A percentile compares a stretch with the other conserved stretches of the same genome.
These are phyloP conservation scores for Lepraria neglecta DNA, from an alignment of 495 filamentous ascomycete genomes.

Conservation along the genomic window DNA sequence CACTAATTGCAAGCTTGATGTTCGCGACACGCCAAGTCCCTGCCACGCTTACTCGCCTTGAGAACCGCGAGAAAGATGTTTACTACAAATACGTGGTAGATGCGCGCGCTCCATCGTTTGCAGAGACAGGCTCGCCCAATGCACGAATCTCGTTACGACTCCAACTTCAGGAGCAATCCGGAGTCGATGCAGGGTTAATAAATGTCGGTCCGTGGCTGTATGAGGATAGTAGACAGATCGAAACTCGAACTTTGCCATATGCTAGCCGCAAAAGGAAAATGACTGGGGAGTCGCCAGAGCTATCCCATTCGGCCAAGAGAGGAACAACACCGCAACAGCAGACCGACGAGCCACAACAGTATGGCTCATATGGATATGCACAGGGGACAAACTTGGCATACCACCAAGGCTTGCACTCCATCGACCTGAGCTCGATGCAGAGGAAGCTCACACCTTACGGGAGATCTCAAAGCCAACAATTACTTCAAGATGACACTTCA, in stretches of 20 bases:
- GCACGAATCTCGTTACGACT: conserved; percentile 68
- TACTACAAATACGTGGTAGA: conserved; percentile 64
- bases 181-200: conserved; percentile 53
- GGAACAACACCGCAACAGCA: conserved; percentile 38
- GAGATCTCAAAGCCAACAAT: conserved; percentile 18
- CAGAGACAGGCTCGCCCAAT: conserved; percentile 57
- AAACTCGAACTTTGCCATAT: conserved; percentile 26
- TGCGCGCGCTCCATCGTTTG: conserved; percentile 64
- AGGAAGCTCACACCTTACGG: conserved; percentile 19
- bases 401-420: conserved; percentile 40
- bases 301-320: conserved; percentile 41
- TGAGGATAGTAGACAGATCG: conserved; percentile 40
- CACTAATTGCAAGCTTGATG: conserved; percentile 56
- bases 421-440: conserved; percentile 33
- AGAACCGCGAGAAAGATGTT: conserved; percentile 44
- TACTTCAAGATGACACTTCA: conserved; percentile 9
- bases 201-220: conserved; percentile 78
- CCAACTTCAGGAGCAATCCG: conserved; percentile 59
- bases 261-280: conserved; percentile 50
- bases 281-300: conserved; percentile 42
- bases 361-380: conserved; percentile 29
- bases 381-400: conserved; percentile 35
- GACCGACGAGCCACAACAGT: conserved; percentile 35
- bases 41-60: conserved; percentile 55
- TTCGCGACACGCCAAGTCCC: conserved; percentile 68